These are phyloP conservation scores for Diaporthe aspalathi DNA, from an alignment of 2,329 filamentous ascomycete genomes.

Conservation along the genomic window DNA sequence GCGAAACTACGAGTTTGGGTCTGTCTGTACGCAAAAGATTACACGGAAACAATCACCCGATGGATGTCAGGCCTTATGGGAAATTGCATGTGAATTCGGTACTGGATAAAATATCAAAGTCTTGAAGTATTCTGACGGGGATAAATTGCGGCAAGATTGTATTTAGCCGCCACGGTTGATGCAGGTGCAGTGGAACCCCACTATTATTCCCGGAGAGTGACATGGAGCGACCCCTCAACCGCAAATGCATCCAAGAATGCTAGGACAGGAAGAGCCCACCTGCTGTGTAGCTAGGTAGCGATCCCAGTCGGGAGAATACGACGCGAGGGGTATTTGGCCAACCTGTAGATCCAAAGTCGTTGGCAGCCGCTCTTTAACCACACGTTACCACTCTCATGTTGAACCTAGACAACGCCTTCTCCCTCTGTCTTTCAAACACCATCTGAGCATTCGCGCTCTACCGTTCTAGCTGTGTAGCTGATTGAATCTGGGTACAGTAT, in stretches of 20 bases:
- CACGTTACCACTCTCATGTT: neutral
- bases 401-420: neutral
- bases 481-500: no score
- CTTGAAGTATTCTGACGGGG: neutral
- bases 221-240: conserved; percentile 24
- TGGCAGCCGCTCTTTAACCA: conserved; percentile 12
- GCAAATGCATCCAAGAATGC: conserved; percentile 14
- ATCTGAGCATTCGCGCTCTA: neutral
- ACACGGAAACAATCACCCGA: neutral
- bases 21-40: neutral
- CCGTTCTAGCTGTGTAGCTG: neutral
- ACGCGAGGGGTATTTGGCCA: conserved; percentile 28
- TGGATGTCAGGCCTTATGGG: neutral
- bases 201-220: conserved; percentile 5
- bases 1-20: neutral
- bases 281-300: neutral
- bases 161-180: conserved; percentile 28
- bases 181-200: conserved; percentile 5
- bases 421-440: no score
- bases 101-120: neutral
- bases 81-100: no score
- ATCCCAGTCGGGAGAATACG: conserved; percentile 34
- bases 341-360: neutral
- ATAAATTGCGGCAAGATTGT: conserved; percentile 10
- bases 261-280: neutral